Evolutionary conservation across 495 filamentous ascomycete species (phyloP).

Genomic region (Achaetomiella virescens): DNA sequence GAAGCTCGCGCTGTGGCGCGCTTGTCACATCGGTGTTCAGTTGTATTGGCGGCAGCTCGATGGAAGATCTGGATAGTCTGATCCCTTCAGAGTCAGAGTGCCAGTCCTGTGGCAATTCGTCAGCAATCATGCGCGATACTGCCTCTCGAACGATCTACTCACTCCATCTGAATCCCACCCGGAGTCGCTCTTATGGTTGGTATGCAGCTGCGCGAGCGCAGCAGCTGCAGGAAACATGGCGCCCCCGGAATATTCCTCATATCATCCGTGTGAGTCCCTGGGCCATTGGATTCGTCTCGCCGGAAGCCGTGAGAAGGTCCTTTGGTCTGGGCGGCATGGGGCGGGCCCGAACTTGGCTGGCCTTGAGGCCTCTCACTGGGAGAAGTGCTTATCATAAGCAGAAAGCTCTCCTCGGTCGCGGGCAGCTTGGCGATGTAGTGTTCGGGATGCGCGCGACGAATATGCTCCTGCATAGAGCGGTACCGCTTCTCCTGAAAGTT

Average conservation of each 20-base stretch:
- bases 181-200: slow-evolving; percentile 61
- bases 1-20: slow-evolving; percentile 60
- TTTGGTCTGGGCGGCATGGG: slow-evolving; percentile 29
- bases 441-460: slow-evolving; percentile 93
- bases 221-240: slow-evolving; percentile 66
- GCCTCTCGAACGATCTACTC: slow-evolving; percentile 29
- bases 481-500: slow-evolving; percentile 80
- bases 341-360: slow-evolving; percentile 17
- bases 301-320: slow-evolving; percentile 45
- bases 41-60: slow-evolving; percentile 69
- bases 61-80: slow-evolving; percentile 49
- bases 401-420: slow-evolving; percentile 96
- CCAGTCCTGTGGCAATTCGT: slow-evolving; percentile 47
- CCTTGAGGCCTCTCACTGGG: slow-evolving; percentile 68
- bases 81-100: slow-evolving; percentile 65
- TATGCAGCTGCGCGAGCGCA: slow-evolving; percentile 77
- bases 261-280: slow-evolving; percentile 62
- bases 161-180: slow-evolving; percentile 85
- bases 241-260: slow-evolving; percentile 66
- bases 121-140: background rate
- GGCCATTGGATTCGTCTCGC: slow-evolving; percentile 62
- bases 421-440: slow-evolving; percentile 98
- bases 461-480: slow-evolving; percentile 99
- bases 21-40: slow-evolving; percentile 59
- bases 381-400: slow-evolving; percentile 86